Evolutionary conservation across 1,284 basidiomycete genomes (phyloP), one percentile per base, ranked within the genome.

Genomic region (Peniophora sp.): DNA sequence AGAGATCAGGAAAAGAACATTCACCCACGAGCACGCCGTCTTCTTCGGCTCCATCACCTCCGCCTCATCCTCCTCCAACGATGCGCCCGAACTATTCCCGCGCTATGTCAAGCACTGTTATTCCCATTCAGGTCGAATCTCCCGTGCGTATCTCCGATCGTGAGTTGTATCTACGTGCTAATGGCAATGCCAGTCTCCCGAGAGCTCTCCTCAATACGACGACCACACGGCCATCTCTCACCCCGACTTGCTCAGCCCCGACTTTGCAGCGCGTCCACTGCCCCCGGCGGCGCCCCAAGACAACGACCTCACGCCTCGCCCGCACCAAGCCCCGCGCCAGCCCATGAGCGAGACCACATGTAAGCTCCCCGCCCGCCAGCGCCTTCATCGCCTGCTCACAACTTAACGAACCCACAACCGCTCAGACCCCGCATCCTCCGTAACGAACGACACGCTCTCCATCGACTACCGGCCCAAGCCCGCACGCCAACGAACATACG

Each of bases 101-200:
- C 66, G 66, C 2, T 53, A 58, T 17, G 66, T 64, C n/a, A 59
- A 69, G 59, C 20, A 60, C 50, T 17, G 55, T 57, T 36, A 60
- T 68, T 19, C 68, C 66, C 41, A 68, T 71, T 47, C 46, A 61
- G 9, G 67, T 70, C 36, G 59, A 71, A 48, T 61, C 66, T 25
- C 69, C 69, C 23, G 66, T 69, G 47, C 57, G 53, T 6, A 3
- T 25, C 43, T 48, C 48, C 14, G 35, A n/a, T 20, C 39, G 35
- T 11, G 19, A n/a, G 12, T 16, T 22, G 3, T 22, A 19, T 36
- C 10, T 24, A n/a, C 32, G 6, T 35, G 6, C 22, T 38, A 12
- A 22, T 6, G 5, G 22, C n/a, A 3, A 16, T n/a, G 2, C 1
- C 32, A 58, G 56, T 58, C 56, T 1, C 55, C 55, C 1, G 51